These are phyloP conservation scores for Beauveria asiatica DNA, from an alignment of 2,329 filamentous ascomycete species.

Conservation along the genomic window DNA sequence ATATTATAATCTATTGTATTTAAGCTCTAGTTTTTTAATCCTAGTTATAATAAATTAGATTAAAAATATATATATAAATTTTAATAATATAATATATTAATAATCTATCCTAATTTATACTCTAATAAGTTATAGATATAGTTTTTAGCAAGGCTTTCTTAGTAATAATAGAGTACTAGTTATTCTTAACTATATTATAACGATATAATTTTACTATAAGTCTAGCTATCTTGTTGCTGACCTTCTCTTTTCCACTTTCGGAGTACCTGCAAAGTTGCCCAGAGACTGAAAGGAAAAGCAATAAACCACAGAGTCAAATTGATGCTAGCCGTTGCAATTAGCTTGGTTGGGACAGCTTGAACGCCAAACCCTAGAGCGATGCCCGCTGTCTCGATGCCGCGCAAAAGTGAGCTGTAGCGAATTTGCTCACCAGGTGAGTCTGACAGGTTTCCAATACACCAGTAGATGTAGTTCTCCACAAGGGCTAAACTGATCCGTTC, in stretches of 20 bases:
- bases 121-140: no score
- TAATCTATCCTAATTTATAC: no score
- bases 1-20: no score
- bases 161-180: no score
- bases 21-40: no score
- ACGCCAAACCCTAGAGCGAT: constrained; percentile 35
- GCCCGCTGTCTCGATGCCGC: constrained; percentile 33
- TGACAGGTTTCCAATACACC: constrained; percentile 36
- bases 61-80: no score
- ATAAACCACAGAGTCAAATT: constrained; percentile 33
- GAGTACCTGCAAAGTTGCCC: constrained; percentile 33
- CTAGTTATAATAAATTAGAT: no score
- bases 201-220: no score
- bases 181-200: no score
- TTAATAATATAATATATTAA: no score
- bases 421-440: constrained; percentile 36
- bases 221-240: not conserved
- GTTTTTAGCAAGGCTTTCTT: no score
- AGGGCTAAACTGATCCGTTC: constrained; percentile 30
- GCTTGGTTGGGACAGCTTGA: constrained; percentile 33
- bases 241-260: constrained; percentile 26
- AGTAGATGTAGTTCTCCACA: constrained; percentile 38
- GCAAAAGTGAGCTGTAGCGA: constrained; percentile 34
- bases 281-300: constrained; percentile 34
- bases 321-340: constrained; percentile 35